Evolutionary conservation across 2,329 filamentous ascomycete species (phyloP).

Genomic region (Calonectria multiphialidica): DNA sequence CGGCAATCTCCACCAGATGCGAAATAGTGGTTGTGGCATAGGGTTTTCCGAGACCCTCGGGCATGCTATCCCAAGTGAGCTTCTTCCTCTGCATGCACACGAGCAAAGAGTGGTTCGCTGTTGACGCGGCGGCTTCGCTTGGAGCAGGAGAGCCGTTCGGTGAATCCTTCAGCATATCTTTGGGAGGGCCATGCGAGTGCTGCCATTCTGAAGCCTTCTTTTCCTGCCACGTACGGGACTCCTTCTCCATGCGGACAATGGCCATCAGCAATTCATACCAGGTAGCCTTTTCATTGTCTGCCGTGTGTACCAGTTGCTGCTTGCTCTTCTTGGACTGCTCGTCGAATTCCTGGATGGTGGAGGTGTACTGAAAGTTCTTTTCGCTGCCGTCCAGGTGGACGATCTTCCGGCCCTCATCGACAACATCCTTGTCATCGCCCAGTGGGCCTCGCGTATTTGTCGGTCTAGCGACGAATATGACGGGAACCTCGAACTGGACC

Average conservation of each 20-base stretch:
- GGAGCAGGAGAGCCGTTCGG: neutral
- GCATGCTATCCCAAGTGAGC: conserved; percentile 39
- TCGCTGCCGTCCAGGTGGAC: conserved; percentile 28
- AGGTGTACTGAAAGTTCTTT: conserved; percentile 30
- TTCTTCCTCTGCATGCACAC: conserved; percentile 39
- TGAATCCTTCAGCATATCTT: neutral
- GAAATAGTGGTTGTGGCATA: conserved; percentile 52
- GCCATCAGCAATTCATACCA: conserved; percentile 38
- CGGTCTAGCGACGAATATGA: conserved; percentile 56
- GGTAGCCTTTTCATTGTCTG: conserved; percentile 38
- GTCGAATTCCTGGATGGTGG: conserved; percentile 33
- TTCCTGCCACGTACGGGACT: conserved; percentile 36
- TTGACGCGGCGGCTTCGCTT: neutral
- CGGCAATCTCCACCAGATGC: conserved; percentile 51
- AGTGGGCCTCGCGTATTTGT: conserved; percentile 48
- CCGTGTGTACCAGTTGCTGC: conserved; percentile 34
- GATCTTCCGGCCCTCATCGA: conserved; percentile 32
- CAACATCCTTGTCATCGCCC: conserved; percentile 25
- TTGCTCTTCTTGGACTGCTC: conserved; percentile 31
- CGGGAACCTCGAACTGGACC: conserved; percentile 55
- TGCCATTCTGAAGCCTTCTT: conserved; percentile 29
- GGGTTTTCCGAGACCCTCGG: conserved; percentile 38
- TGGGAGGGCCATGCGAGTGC: conserved; percentile 26
- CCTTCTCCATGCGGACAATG: conserved; percentile 34
- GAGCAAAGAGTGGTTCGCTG: conserved; percentile 28